Percentiles rank a stretch among this genome's conserved stretches.
Conservation (phyloP, 352 stramenopile species). For the Labyrinthula sp. region DNA sequence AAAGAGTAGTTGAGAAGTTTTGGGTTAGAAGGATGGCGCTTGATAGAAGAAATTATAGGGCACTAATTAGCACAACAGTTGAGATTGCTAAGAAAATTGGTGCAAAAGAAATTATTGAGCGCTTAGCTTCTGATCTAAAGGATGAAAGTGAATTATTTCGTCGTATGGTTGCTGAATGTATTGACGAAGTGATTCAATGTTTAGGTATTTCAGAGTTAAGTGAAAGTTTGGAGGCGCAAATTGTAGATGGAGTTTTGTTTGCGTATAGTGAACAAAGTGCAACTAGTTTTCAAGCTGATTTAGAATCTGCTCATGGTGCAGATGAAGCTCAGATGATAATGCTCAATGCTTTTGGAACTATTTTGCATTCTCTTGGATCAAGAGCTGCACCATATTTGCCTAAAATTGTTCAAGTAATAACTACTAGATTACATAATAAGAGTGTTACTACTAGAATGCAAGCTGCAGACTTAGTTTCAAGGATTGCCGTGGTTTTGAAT, state of each 20-base stretch:
- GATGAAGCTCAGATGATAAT: slow-evolving; percentile 58
- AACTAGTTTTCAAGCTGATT: slow-evolving; percentile 47
- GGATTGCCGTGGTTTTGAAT: slow-evolving; percentile 95
- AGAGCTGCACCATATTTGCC: slow-evolving; percentile 92
- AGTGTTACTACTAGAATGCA: slow-evolving; percentile 93
- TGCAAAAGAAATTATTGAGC: slow-evolving; percentile 84
- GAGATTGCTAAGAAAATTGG: slow-evolving; percentile 96
- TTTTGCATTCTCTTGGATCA: slow-evolving; percentile 87
- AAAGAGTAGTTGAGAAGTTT: slow-evolving; percentile 96
- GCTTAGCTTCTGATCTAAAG: slow-evolving; percentile 95
- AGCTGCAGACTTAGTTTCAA: slow-evolving; percentile 88
- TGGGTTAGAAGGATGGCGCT: slow-evolving; percentile 95
- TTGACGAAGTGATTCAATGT: slow-evolving; percentile 92
- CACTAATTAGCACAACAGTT: slow-evolving; percentile 94
- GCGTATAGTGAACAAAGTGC: slow-evolving; percentile 91
- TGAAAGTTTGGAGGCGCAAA: slow-evolving; percentile 81
- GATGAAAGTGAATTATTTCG: slow-evolving; percentile 96
- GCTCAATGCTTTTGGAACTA: slow-evolving; percentile 89
- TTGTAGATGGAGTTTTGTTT: slow-evolving; percentile 98
- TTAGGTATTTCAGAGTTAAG: slow-evolving; percentile 84
- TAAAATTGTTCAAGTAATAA: slow-evolving; percentile 94
- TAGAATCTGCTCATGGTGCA: slow-evolving; percentile 28
- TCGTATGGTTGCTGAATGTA: slow-evolving; percentile 96
- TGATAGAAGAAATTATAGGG: slow-evolving; percentile 87
- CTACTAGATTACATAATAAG: slow-evolving; percentile 98